Base-by-base conservation (phyloP, 805 yeast species). In the Yamadazyma tumulicola region DNA sequence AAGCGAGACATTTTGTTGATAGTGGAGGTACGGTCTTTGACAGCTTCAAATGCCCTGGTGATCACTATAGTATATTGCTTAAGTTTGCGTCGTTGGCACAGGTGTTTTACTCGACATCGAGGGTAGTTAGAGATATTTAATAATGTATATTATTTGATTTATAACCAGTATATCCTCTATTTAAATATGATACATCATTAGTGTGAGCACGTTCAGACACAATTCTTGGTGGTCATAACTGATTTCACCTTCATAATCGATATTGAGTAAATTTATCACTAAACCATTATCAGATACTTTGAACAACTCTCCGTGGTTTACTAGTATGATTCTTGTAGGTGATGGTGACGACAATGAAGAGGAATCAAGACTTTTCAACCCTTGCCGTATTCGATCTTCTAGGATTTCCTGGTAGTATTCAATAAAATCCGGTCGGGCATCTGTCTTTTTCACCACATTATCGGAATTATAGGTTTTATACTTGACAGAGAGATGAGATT, bases 401-500 rank as follows among this genome's bases (percentile, higher is more conserved):
- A 53, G 49, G 2, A 23, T 15, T 7, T 35, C 34, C 6, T 29
- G 28, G 8, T 50, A 41, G n/a, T 7, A 7, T 12, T 7, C 6
- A 7, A 16, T 8, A 11, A 24, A 24, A 24, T 24, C 14, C 8
- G n/a, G 16, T 16, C n/a, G n/a, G 7, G 14, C 11, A 12, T 7
- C 4, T 10, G 26, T 23, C 3, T 16, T 26, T 11, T 29, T 17
- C 10, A 31, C 9, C 19, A 34, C 41, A 26, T n/a, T 36, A 26
- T 29, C 36, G 35, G 22, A 29, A 31, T 47, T 48, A n/a, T 37
- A 45, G 42, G 37, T 46, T 33, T 38, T 44, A 28, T 47, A 47
- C 42, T 61, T 61, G 33, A 49, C 39, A 5, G 68, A 62, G 6
- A 49, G 28, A 29, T 43, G 55, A 12, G 52, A 48, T 12, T 40